Evolutionary conservation across 2,329 filamentous ascomycete species (phyloP).

Genomic region (Paramyrothecium roridum): DNA sequence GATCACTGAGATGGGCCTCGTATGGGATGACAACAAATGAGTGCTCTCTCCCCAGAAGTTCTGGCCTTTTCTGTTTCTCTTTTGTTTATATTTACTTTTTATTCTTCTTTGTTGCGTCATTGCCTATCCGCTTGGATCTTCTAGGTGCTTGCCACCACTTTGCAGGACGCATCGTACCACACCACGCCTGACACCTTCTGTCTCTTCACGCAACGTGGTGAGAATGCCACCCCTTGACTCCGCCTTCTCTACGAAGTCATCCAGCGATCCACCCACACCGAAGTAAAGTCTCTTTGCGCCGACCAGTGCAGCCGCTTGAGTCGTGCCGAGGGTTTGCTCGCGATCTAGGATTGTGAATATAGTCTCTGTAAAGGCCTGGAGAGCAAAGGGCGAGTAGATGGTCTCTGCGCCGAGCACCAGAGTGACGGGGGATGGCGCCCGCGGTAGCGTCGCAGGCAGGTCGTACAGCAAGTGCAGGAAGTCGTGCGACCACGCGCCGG

Average conservation of each 20-base stretch:
- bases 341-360: constrained; percentile 56
- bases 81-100: background rate
- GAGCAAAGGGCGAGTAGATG: constrained; percentile 74
- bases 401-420: constrained; percentile 75
- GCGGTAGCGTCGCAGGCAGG: constrained; percentile 8
- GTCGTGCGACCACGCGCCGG: constrained; percentile 68
- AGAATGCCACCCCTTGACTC: constrained; percentile 45
- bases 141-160: constrained; percentile 2
- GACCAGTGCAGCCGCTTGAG: constrained; percentile 59
- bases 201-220: constrained; percentile 53
- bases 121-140: background rate
- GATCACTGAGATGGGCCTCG: no score
- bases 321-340: constrained; percentile 29
- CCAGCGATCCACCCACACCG: constrained; percentile 77
- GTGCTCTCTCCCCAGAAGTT: no score
- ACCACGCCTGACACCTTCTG: constrained; percentile 57
- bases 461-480: constrained; percentile 59
- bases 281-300: constrained; percentile 81
- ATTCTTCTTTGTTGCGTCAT: background rate
- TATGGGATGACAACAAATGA: no score
- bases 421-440: constrained; percentile 20
- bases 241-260: constrained; percentile 63
- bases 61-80: no score
- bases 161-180: constrained; percentile 50
- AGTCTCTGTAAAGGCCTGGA: constrained; percentile 66